A percentile compares a stretch with the other conserved stretches of the same genome.
These are phyloP conservation scores for Pholiota molesta DNA, from an alignment of 768 basidiomycete genomes.

Conservation along the genomic window DNA sequence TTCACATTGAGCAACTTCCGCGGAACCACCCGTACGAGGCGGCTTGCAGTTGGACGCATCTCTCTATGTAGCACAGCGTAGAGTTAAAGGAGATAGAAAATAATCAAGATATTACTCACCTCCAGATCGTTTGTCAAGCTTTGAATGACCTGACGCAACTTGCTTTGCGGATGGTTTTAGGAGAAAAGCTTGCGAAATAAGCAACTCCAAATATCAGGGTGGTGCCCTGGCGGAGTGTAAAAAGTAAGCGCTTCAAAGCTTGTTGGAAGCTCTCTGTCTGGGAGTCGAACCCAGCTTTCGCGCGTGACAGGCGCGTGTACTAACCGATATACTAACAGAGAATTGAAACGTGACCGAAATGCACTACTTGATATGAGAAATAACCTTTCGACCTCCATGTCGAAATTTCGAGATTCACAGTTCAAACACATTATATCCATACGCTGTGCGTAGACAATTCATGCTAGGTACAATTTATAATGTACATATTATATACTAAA, in stretches of 20 bases:
- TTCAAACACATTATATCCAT: too few species aligned
- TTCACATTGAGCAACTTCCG: conserved; percentile 33
- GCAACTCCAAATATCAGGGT: background rate
- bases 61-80: background rate
- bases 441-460: background rate
- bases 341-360: background rate
- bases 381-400: too few species aligned
- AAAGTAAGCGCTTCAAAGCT: too few species aligned
- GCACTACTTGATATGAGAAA: background rate
- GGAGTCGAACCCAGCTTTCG: conserved; percentile 4
- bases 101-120: background rate
- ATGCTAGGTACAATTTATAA: background rate
- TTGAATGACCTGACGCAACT: background rate
- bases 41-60: conserved; percentile 40
- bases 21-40: conserved; percentile 40
- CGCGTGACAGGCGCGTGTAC: conserved; percentile 4
- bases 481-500: background rate
- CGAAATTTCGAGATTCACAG: too few species aligned
- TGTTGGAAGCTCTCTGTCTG: conserved; percentile 1
- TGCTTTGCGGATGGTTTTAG: background rate
- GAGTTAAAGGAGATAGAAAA: background rate
- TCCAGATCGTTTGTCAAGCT: background rate
- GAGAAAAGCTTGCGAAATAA: background rate
- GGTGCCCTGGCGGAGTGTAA: background rate
- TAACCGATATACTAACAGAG: conserved; percentile 4